phyloP scores from a whole-genome alignment of 169 alveolate species.

The Blepharisma undulans region DNA sequence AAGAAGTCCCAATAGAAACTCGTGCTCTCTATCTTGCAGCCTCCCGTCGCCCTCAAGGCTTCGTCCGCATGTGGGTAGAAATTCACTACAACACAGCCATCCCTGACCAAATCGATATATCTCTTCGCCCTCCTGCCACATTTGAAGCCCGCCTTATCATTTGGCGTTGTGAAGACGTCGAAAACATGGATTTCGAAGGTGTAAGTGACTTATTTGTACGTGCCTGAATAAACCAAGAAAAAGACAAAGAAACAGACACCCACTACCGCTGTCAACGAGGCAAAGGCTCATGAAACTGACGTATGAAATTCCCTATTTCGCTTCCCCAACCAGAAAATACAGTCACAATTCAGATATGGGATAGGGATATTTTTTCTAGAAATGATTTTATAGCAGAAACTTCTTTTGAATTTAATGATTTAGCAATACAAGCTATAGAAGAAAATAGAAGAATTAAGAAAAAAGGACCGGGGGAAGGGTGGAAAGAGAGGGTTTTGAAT shows the following conservation, averaged over 20 bases:
- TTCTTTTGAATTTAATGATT: conserved; percentile 41
- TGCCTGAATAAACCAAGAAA: conserved; percentile 63
- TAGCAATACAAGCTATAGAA: conserved; percentile 51
- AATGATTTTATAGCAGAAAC: conserved; percentile 67
- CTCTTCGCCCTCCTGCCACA: conserved; percentile 64
- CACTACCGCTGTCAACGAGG: conserved; percentile 76
- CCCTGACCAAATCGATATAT: conserved; percentile 57
- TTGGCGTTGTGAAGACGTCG: conserved; percentile 75
- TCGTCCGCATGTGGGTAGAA: conserved; percentile 75
- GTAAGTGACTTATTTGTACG: conserved; percentile 75
- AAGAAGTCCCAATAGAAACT: conserved; percentile 79
- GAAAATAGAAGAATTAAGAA: conserved; percentile 32
- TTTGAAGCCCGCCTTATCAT: conserved; percentile 76
- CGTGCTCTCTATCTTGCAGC: conserved; percentile 66
- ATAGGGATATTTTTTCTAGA: conserved; percentile 57
- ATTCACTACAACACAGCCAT: conserved; percentile 48
- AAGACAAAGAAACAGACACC: conserved; percentile 77
- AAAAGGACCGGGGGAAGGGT: conserved; percentile 63
- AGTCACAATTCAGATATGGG: conserved; percentile 60
- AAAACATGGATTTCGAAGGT: conserved; percentile 77
- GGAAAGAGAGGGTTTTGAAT: conserved; percentile 41
- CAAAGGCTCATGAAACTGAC: conserved; percentile 60
- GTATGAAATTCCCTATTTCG: conserved; percentile 51
- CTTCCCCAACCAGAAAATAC: conserved; percentile 50
- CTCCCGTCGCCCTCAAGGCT: conserved; percentile 69